Base-by-base conservation (phyloP, 2,329 filamentous ascomycete genomes). In the Zymoseptoria ardabiliae region DNA sequence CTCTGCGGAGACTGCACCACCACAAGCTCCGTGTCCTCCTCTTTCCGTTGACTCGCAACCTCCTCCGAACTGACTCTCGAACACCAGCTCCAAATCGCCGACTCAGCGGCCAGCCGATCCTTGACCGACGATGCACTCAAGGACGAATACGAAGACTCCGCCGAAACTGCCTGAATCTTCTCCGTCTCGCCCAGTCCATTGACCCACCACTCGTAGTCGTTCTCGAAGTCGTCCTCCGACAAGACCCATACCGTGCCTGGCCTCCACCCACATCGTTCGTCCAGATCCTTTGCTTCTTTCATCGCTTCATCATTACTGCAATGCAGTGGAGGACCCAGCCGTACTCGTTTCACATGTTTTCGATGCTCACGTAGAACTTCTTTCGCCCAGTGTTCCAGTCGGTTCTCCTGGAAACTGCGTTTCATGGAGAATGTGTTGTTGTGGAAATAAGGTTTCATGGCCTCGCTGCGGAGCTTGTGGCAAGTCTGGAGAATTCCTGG, bases 361-460 rank as follows among this genome's bases (percentile, higher is more conserved):
- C 57, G 59, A 25, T 62, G 55, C 50, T 59, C 60, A 6, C 60
- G 57, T 2, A 62, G 49, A 17, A 57, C 28, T 4, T 57, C 52
- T 41, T 62, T 62, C 1, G 55, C 58, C 60, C 60, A 62, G 13
- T 50, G 54, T 56, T 59, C 60, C 11, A 62, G 23, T 17, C 52
- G 23, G n/a, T 59, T 30, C 20, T 55, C 60, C 22, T 53, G 58
- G 13, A 57, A 53, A 21, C 57, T 57, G 3, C 60, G 57, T 23
- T 62, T 62, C 9, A 57, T 59, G 48, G 57, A 59, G 57, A 62
- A 62, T 1, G 60, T 62, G 57, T 62, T 62, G 19, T 55, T 57
- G 30, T 58, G 57, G 45, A 59, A 57, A 50, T 62, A 62, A 7
- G 54, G 41, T 50, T 52, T 55, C 4, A 53, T 54, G 19, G 60